phyloP scores from a whole-genome alignment of 768 basidiomycete species.

The Podaxis rugospora region DNA sequence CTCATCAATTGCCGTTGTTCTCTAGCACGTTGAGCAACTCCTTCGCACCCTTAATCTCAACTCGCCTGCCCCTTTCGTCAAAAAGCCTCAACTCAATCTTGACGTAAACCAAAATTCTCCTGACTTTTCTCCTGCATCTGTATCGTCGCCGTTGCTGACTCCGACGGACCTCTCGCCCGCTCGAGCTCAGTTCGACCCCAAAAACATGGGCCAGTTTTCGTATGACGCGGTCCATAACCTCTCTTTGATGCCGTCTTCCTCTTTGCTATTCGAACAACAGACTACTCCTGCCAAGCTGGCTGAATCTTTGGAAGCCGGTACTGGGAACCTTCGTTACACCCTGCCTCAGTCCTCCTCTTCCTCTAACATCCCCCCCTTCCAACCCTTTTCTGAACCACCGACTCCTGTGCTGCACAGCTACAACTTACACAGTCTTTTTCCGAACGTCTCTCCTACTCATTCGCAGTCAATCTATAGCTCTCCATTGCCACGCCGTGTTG shows the following conservation, averaged over 20 bases:
- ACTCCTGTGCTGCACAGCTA: conserved; percentile 28
- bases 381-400: conserved; percentile 45
- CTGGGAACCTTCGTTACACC: conserved; percentile 14
- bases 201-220: conserved; percentile 36
- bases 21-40: conserved; percentile 75
- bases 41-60: conserved; percentile 76
- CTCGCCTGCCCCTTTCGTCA: conserved; percentile 56
- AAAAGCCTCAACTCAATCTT: conserved; percentile 40
- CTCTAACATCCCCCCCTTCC: conserved; percentile 35
- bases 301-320: conserved; percentile 16
- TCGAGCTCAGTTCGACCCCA: conserved; percentile 51
- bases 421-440: conserved; percentile 20
- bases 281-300: conserved; percentile 19
- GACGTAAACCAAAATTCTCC: conserved; percentile 53
- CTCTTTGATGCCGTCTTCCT: conserved; percentile 36
- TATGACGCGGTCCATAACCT: conserved; percentile 42
- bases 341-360: conserved; percentile 4
- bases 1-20: conserved; percentile 19
- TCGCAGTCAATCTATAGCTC: conserved; percentile 27
- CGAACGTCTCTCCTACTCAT: conserved; percentile 20
- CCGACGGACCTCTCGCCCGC: conserved; percentile 73
- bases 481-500: conserved; percentile 27
- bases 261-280: conserved; percentile 33
- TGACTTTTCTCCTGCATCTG: conserved; percentile 71
- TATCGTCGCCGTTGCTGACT: conserved; percentile 65